Evolutionary conservation across 768 basidiomycete genomes (phyloP), one percentile per base, ranked within the genome.

Genomic region (Terana coerulea): DNA sequence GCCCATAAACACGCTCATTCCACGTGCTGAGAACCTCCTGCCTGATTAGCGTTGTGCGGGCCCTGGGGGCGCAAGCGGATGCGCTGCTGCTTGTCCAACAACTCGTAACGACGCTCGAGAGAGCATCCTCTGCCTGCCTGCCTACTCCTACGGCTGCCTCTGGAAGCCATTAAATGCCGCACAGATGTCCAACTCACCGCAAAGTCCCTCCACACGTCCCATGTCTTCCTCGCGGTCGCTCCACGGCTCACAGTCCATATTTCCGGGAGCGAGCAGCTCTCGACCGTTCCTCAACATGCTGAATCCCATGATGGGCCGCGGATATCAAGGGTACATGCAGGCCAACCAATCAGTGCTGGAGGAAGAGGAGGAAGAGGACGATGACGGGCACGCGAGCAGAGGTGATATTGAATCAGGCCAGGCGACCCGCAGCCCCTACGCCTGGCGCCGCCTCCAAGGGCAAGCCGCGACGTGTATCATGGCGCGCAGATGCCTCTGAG

Each of bases 251-350:
- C 67, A 69, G 51, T 70, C 70, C n/a, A 59, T 67, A 39, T 68
- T 65, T 35, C 65, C 65, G 6, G 62, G 65, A 39, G 71, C 72
- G n/a, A 80, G 84, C 26, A 77, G 71, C 61, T 89, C 88, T 29
- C 80, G 84, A 28, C 85, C 88, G 1, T 90, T 92, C 62, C 81
- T 91, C 60, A 83, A 81, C 67, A 81, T 88, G 78, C 73, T 93
- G 30, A 92, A 91, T 64, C 88, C 90, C 31, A 84, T 88, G 76
- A 83, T 88, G 75, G 80, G 79, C 55, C 78, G 81, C 56, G 69
- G 76, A 28, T 82, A 91, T 63, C 82, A 83, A 55, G 90, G 88
- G 6, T 93, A 93, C 65, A 73, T 75, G 15, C 86, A 82, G 56
- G 86, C 87, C 28, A 83, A 75, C 62, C 86, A 88, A 63, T 84